phyloP scores from a whole-genome alignment of 495 filamentous ascomycete species.

The Tuber melanosporum region DNA sequence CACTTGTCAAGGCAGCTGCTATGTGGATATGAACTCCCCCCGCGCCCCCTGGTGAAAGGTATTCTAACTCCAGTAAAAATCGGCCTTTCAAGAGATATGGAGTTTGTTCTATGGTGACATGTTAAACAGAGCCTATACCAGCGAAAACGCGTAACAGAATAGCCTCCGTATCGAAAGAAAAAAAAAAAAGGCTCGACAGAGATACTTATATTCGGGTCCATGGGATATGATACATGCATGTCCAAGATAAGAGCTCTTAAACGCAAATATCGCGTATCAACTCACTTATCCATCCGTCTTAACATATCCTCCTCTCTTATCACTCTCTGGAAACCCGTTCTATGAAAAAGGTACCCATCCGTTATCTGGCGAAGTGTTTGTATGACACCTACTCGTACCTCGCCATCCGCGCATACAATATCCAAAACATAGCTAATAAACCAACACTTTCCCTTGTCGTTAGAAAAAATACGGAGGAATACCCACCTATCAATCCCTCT shows the following conservation, averaged over 20 bases:
- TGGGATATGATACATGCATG: background rate
- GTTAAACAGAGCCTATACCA: background rate
- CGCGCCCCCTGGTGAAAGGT: too few relatives aligned
- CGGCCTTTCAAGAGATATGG: background rate
- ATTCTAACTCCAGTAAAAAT: too few relatives aligned
- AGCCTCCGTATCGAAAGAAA: background rate
- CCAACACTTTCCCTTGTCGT: background rate
- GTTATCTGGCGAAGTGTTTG: background rate
- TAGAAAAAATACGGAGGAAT: background rate
- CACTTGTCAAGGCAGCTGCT: too few relatives aligned
- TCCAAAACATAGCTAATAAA: background rate
- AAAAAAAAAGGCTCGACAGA: background rate
- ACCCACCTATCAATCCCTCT: background rate
- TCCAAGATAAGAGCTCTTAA: background rate
- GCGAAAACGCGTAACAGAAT: background rate
- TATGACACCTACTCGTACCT: background rate
- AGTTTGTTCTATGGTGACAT: background rate
- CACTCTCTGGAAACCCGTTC: background rate
- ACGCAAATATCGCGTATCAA: background rate
- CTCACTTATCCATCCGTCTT: background rate
- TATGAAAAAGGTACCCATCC: background rate
- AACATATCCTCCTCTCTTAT: background rate
- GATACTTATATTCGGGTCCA: background rate
- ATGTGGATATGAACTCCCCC: too few relatives aligned
- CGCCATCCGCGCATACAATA: background rate